Evolutionary conservation across 306 rosid species (phyloP).

Genomic region (Vigna hirtella): DNA sequence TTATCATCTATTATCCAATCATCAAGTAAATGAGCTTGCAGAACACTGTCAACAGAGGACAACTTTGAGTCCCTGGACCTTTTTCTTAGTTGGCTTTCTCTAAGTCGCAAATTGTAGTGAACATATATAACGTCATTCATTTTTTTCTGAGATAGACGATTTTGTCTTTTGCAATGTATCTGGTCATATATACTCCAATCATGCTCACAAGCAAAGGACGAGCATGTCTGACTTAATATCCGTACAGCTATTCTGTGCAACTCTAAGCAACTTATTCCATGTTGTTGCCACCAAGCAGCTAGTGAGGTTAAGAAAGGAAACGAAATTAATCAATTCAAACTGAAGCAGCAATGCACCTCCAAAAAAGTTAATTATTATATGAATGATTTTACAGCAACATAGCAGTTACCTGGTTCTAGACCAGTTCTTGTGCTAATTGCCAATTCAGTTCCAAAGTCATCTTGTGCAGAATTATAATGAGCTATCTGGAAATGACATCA

Average conservation of each 20-base stretch:
- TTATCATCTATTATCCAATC: conserved; percentile 81
- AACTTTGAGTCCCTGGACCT: conserved; percentile 59
- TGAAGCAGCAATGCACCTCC: conserved; percentile 19
- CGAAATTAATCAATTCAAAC: conserved; percentile 34
- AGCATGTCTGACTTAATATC: conserved; percentile 93
- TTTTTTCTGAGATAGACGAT: conserved; percentile 76
- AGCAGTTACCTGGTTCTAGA: conserved; percentile 84
- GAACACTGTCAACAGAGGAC: conserved; percentile 59
- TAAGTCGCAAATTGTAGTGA: conserved; percentile 88
- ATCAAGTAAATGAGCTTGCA: conserved; percentile 61
- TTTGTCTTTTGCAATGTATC: conserved; percentile 61
- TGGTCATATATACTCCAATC: conserved; percentile 81
- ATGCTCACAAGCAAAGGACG: conserved; percentile 78
- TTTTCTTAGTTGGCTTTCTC: conserved; percentile 83
- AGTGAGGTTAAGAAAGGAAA: conserved; percentile 38
- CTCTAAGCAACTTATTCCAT: conserved; percentile 95
- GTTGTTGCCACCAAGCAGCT: conserved; percentile 99
- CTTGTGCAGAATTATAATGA: conserved; percentile 82
- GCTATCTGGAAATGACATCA: conserved; percentile 66
- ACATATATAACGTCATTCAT: conserved; percentile 72
- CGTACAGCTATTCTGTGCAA: conserved; percentile 91
- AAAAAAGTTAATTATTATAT: conserved; percentile 18
- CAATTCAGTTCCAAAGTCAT: conserved; percentile 96
- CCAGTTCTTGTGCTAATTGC: conserved; percentile 95
- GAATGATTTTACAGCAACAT: conserved; percentile 18